Evolutionary conservation across 805 yeast species (phyloP), one percentile per base, ranked within the genome.

Genomic region (Barnettozyma sucrosica): DNA sequence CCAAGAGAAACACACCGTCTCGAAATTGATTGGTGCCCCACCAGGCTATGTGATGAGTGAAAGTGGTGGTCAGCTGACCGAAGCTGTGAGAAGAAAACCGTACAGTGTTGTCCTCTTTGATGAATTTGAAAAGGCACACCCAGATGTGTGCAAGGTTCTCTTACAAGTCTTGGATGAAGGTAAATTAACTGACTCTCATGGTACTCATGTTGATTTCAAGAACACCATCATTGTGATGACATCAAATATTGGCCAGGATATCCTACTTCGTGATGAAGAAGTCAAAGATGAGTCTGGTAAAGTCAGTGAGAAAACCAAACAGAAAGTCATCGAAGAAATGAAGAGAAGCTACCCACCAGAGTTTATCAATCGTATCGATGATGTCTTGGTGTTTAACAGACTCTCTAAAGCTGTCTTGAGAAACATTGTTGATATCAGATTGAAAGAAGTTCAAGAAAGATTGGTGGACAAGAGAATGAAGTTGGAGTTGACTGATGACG

Each of bases 21-120:
- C 96, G 40, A 79, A 97, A 53, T 75, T 92, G 53, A 89, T 92
- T 57, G 99, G 99, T 44, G 93, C 98, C 1, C 99, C 99, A 5
- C 99, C 99, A 26, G 97, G 98, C 7, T 92, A 92, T 64, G 97
- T 92, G 20, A 93, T 97, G 46, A 90, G 89, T 68, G 99, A 92
- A 61, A 71, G 79, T 36, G 86, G 89, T 63, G 99, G 99, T 44
- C 98, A 93, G 66, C 73, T 93, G 53, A 93, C 99, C 1, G 98
- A 93, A 66, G 96, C 96, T 6, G 95, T 93, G 9, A 79, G 97
- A 62, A 78, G 98, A 59, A 90, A 89, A 61, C 99, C 99, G 8
- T 92, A 92, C 57, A 77, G 97, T 1, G 96, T 92, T 24, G 85
- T 92, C 2, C 69, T 92, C 49, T 93, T 92, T 64, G 99, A 92